phyloP scores from a whole-genome alignment of 257 asterid genomes.

The Haberlea rhodopensis region DNA sequence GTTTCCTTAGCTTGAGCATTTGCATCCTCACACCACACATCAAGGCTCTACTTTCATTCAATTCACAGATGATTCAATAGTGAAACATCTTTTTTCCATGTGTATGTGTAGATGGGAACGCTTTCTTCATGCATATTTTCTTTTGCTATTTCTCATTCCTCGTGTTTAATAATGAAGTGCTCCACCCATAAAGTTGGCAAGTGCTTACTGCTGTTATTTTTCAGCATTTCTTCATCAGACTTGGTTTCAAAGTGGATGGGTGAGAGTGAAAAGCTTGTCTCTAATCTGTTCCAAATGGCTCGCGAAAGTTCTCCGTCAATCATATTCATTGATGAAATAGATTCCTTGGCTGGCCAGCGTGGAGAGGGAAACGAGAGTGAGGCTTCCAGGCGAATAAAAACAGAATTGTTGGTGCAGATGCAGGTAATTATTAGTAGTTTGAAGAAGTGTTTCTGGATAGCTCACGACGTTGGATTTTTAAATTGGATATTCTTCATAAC shows the following conservation, averaged over 20 bases:
- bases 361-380: constrained; percentile 99
- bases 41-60: too few relatives aligned
- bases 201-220: constrained; percentile 54
- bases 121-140: constrained; percentile 15
- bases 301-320: constrained; percentile 97
- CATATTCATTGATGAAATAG: constrained; percentile 91
- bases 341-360: constrained; percentile 90
- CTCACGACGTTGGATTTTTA: constrained; percentile 9
- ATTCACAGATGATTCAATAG: too few relatives aligned
- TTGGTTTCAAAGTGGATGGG: constrained; percentile 99
- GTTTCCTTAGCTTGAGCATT: too few relatives aligned
- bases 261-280: constrained; percentile 98
- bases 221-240: constrained; percentile 94
- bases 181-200: constrained; percentile 51
- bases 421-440: constrained; percentile 86
- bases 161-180: constrained; percentile 30
- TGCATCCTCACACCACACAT: too few relatives aligned
- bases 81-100: too few relatives aligned
- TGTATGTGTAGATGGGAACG: too few relatives aligned
- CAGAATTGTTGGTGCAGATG: constrained; percentile 97
- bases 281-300: constrained; percentile 96
- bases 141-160: constrained; percentile 9
- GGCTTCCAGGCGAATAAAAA: constrained; percentile 96
- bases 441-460: too few relatives aligned
- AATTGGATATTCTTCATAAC: not conserved